Evolutionary conservation across 352 stramenopile genomes (phyloP), one percentile per base, ranked within the genome.

Genomic region (Elongisporangium anandrum): DNA sequence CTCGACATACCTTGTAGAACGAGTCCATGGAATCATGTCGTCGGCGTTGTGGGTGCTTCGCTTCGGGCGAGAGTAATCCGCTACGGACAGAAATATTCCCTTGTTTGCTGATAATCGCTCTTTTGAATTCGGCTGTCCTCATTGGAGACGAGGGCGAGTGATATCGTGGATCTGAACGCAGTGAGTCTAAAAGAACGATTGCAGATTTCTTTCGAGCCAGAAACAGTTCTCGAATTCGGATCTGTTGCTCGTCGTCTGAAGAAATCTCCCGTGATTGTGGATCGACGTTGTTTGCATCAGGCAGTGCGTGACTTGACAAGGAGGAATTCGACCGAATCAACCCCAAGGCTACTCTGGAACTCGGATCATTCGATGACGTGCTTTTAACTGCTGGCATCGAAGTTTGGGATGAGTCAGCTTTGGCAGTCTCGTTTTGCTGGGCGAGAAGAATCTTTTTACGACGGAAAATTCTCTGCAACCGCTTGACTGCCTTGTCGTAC

Each of bases 1-100:
- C n/a, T n/a, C n/a, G n/a, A n/a, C 22, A 17, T n/a, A 38, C 7
- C 19, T 23, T 19, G 49, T 26, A 38, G 12, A 16, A 80, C 5
- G 71, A 63, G 15, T 86, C 77, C 73, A 91, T 88, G 7, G 79
- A 88, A 13, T 85, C 73, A n/a, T 81, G 75, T 20, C 81, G 75
- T 20, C 73, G 68, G 23, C 86, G 51, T 17, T 89, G 79, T 0
- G 77, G 69, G 2, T 74, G 75, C 13, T 85, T 64, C 17, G 61
- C 71, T 16, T 79, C 66, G 4, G 79, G 73, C 0, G 69, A 83
- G 16, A 90, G 59, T 6, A 88, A 22, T 13, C 72, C 79, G 50
- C 77, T 88, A 0, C 71, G 68, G 0, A 66, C 22, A 20, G 63
- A 45, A 21, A 59, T 24, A 38, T 56, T 69, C 23, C 53, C 61